Percentiles rank a stretch among this genome's conserved stretches.
These are phyloP conservation scores for Papiliotrema nemorosa DNA, from an alignment of 1,284 basidiomycete species.

Conservation along the genomic window DNA sequence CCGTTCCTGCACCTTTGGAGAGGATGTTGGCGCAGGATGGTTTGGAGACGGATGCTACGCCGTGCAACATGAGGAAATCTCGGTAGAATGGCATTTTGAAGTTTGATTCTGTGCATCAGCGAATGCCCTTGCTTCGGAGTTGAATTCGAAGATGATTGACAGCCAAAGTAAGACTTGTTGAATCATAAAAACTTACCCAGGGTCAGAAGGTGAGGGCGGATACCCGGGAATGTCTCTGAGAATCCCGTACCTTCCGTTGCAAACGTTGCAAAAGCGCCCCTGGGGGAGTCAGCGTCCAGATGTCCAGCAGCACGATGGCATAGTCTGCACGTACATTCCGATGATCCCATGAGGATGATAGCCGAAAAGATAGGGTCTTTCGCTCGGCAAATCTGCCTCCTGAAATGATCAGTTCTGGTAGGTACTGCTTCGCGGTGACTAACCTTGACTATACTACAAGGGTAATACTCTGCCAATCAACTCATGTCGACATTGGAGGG, in stretches of 20 bases:
- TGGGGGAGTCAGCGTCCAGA: slow-evolving; percentile 36
- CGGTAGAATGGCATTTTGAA: slow-evolving; percentile 92
- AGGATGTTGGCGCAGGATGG: slow-evolving; percentile 86
- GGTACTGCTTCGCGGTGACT: slow-evolving; percentile 5
- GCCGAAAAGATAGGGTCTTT: slow-evolving; percentile 91
- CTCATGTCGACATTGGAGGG: background rate
- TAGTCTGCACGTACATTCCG: slow-evolving; percentile 65
- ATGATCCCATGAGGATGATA: slow-evolving; percentile 97
- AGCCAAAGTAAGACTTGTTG: background rate
- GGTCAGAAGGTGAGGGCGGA: slow-evolving; percentile 88
- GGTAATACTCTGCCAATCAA: slow-evolving; percentile 69
- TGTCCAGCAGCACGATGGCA: background rate
- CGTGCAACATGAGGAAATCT: slow-evolving; percentile 78
- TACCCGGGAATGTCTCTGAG: slow-evolving; percentile 81
- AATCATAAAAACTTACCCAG: slow-evolving; percentile 50
- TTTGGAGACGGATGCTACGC: slow-evolving; percentile 89
- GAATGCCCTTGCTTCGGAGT: no score
- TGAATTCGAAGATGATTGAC: background rate
- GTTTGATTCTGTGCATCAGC: slow-evolving; percentile 58
- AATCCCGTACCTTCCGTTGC: slow-evolving; percentile 95
- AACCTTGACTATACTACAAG: slow-evolving; percentile 52
- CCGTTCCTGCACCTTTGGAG: slow-evolving; percentile 60
- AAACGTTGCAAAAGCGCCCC: slow-evolving; percentile 90
- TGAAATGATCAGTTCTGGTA: slow-evolving; percentile 32
- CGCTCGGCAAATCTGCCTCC: slow-evolving; percentile 84